phyloP scores from a whole-genome alignment of 164 flowering plant species.

The Euptelea pleiosperma region DNA sequence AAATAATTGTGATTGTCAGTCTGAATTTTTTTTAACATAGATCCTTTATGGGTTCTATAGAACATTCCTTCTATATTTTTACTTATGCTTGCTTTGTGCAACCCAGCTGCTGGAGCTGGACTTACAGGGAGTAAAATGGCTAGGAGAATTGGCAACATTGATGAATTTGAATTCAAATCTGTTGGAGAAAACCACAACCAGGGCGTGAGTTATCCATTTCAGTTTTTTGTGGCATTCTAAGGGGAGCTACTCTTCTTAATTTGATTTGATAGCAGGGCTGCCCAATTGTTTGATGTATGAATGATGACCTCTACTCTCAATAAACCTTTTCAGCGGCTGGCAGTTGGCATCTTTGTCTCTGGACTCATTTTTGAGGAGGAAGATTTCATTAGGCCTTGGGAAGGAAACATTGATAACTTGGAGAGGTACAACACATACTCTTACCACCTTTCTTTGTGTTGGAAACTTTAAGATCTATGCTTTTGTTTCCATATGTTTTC shows the following conservation, averaged over 20 bases:
- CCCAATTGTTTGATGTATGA: not conserved
- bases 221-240: not conserved
- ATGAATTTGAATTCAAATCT: conserved; percentile 90
- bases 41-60: not conserved
- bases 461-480: not conserved
- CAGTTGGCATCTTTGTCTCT: conserved; percentile 76
- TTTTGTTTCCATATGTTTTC: not conserved
- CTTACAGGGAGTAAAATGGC: conserved; percentile 97
- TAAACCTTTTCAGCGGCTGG: conserved; percentile 64
- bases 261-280: too few relatives aligned
- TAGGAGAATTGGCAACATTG: conserved; percentile 78
- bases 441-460: conserved; percentile 1
- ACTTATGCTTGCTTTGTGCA: conserved; percentile 8
- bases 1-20: too few relatives aligned
- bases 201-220: conserved; percentile 62
- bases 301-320: conserved; percentile 2
- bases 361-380: conserved; percentile 84
- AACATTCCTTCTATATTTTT: conserved; percentile 8
- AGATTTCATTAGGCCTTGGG: conserved; percentile 92
- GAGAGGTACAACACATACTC: conserved; percentile 58
- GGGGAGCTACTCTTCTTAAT: not conserved
- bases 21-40: not conserved
- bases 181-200: conserved; percentile 84
- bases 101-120: conserved; percentile 98
- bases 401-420: conserved; percentile 56